Conservation (phyloP, 2,329 filamentous ascomycete genomes). For the Trichoderma sp. region DNA sequence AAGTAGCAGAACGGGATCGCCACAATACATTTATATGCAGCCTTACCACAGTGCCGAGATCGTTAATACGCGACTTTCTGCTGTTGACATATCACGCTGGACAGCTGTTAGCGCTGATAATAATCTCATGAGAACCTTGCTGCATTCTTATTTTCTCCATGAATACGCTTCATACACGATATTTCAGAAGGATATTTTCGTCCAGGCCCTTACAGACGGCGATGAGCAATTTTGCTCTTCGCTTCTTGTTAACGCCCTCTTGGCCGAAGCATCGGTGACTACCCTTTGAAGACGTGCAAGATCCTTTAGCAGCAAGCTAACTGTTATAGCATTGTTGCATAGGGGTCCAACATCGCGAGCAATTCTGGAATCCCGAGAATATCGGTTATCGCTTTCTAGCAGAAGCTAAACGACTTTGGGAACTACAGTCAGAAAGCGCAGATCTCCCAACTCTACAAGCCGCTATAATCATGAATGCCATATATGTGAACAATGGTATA, state of each 20-base stretch:
- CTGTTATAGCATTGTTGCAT: neutral
- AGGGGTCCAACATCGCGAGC: neutral
- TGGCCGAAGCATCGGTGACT: constrained; percentile 34
- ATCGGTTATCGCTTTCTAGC: constrained; percentile 35
- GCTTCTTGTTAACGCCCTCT: constrained; percentile 35
- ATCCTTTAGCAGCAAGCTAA: neutral
- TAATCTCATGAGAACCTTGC: constrained; percentile 28
- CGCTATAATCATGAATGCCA: constrained; percentile 29
- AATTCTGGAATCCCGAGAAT: constrained; percentile 36
- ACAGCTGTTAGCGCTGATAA: constrained; percentile 33
- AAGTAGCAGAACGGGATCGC: neutral
- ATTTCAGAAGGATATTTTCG: constrained; percentile 37
- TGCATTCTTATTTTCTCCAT: constrained; percentile 27
- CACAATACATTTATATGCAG: constrained; percentile 25
- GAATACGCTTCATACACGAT: constrained; percentile 32
- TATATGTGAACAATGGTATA: constrained; percentile 29
- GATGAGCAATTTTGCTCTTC: constrained; percentile 32
- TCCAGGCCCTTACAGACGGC: constrained; percentile 33
- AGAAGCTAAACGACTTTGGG: constrained; percentile 36
- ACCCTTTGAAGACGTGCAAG: neutral
- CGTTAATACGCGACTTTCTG: constrained; percentile 29
- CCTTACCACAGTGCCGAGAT: constrained; percentile 33
- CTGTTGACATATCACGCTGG: constrained; percentile 32
- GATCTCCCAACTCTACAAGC: constrained; percentile 35
- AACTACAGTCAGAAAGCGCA: constrained; percentile 27